phyloP scores from a whole-genome alignment of 2,329 filamentous ascomycete genomes.

The Akanthomyces muscarius region DNA sequence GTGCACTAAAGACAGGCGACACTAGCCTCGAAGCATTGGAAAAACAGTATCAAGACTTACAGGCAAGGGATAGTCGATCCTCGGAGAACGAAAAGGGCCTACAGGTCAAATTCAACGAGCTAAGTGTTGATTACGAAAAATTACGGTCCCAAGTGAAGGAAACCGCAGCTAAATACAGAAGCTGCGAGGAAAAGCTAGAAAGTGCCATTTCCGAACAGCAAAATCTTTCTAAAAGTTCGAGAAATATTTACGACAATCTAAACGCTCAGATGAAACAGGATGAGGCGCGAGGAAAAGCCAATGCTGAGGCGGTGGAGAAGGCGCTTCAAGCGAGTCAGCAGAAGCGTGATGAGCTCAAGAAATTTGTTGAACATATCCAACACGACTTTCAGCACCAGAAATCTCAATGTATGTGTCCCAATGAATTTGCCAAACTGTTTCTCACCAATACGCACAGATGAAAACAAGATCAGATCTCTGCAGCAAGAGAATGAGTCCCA shows the following conservation, averaged over 20 bases:
- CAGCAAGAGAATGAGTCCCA: background rate
- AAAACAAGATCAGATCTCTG: background rate
- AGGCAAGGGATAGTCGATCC: background rate
- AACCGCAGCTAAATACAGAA: background rate
- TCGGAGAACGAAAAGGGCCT: background rate
- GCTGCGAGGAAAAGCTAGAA: constrained; percentile 4
- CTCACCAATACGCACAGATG: background rate
- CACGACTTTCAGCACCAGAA: background rate
- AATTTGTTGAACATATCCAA: background rate
- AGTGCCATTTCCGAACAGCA: constrained; percentile 14
- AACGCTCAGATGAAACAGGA: background rate
- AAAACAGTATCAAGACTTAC: background rate
- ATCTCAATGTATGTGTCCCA: background rate
- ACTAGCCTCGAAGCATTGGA: background rate
- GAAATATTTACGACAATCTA: constrained; percentile 3
- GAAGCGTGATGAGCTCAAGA: constrained; percentile 7
- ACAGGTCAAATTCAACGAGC: constrained; percentile 16
- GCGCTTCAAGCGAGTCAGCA: constrained; percentile 1
- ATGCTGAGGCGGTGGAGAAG: background rate
- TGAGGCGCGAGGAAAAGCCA: background rate
- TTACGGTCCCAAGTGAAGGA: background rate
- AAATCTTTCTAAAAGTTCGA: constrained; percentile 15
- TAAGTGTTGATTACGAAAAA: constrained; percentile 4
- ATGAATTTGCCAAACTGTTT: no score
- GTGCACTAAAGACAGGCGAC: background rate